Conservation (phyloP, 257 asterid genomes). For the Rehmannia glutinosa region DNA sequence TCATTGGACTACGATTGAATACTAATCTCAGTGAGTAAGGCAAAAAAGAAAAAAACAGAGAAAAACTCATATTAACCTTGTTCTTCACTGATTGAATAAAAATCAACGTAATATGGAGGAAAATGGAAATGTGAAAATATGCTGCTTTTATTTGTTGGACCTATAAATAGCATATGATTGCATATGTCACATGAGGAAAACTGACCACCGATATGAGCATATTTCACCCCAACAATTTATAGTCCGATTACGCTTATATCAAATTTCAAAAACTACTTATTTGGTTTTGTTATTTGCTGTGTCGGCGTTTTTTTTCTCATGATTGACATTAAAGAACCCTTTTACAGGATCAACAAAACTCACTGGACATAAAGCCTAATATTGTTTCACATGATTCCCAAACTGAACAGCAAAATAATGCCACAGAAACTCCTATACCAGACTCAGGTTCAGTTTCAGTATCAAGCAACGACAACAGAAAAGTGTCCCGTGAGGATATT, state of each 20-base stretch:
- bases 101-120: background rate
- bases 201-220: no score
- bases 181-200: no score
- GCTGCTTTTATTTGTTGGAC: background rate
- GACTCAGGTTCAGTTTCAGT: conserved; percentile 90
- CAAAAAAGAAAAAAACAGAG: no score
- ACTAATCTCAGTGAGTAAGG: no score
- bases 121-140: background rate
- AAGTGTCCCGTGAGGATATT: conserved; percentile 93
- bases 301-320: background rate
- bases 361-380: conserved; percentile 60
- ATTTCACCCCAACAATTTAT: background rate
- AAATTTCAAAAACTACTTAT: background rate
- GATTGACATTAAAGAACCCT: conserved; percentile 2
- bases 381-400: conserved; percentile 60
- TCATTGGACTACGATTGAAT: no score
- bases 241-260: background rate
- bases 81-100: no score
- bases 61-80: no score
- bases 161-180: background rate
- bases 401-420: conserved; percentile 54
- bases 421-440: conserved; percentile 62
- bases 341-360: conserved; percentile 49
- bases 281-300: background rate
- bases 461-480: conserved; percentile 75